Base-by-base conservation (phyloP, 2,329 filamentous ascomycete genomes). In the Aspergillus sp. region DNA sequence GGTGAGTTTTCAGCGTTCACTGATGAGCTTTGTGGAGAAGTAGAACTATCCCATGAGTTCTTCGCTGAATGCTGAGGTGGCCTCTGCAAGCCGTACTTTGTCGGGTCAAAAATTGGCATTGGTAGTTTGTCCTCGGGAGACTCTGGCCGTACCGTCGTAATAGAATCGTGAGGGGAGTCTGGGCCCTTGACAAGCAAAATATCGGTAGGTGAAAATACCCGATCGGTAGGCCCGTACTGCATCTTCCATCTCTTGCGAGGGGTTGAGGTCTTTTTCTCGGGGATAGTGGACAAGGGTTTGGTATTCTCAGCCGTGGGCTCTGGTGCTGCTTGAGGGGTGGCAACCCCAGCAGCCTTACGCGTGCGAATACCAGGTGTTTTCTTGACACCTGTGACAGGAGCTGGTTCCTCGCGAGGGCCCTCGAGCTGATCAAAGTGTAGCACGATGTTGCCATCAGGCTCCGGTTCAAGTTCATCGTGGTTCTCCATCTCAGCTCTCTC, bases 401-500 rank as follows among this genome's bases (percentile, higher is more conserved):
- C 9, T 39, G 35, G 10, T 44, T 9, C 12, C 15, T 35, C 42
- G 9, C 37, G 12, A 19, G 38, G 19, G 4, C 25, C 9, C 12
- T 30, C 25, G 12, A 12, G 25, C 19, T 41, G 15, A 22, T 22
- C 45, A 12, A 38, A 27, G n/a, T 43, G 41, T 13, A 25, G 23
- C 4, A 38, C 10, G 4, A 33, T 22, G 13, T 13, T 44, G 7
- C 27, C 3, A 1, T 44, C 42, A 10, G 42, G 17, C 13, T 20
- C 17, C 6, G 13, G 25, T 7, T 44, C 42, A 25, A 10, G 22
- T 15, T 22, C 45, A 13, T 38, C 7, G n/a, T 49, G 43, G 15
- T 15, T 32, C 5, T 53, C 60, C 17, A 55, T 53, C 25, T 53
- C 49, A 42, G 54, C 42, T 2, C 58, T 52, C 19, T 64, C 57